phyloP scores from a whole-genome alignment of 2,329 filamentous ascomycete species.

The Cryphonectria radicalis region DNA sequence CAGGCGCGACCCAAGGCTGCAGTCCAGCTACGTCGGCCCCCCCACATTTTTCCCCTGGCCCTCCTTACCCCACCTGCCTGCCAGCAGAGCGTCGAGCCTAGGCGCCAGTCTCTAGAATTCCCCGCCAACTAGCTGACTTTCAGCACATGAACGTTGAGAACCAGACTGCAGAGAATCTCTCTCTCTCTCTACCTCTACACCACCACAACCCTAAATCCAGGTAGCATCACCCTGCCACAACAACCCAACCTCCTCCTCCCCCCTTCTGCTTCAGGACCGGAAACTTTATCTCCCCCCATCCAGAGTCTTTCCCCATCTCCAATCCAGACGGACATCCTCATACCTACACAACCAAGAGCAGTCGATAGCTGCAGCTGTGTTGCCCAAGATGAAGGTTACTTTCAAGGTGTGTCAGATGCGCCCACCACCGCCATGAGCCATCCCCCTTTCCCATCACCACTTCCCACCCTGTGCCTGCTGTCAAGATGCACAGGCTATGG shows the following conservation, averaged over 20 bases:
- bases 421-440: not conserved
- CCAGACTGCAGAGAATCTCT: not conserved
- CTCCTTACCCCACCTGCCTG: slow-evolving; percentile 13
- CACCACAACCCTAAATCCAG: not conserved
- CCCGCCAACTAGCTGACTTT: slow-evolving; percentile 4
- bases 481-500: slow-evolving; percentile 12
- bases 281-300: not conserved
- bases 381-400: slow-evolving; percentile 69
- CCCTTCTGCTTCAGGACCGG: not conserved
- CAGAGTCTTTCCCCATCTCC: slow-evolving; percentile 13
- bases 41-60: not conserved
- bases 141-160: not conserved
- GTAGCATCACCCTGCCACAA: not conserved
- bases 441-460: not conserved
- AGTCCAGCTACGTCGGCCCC: slow-evolving; percentile 11
- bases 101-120: slow-evolving; percentile 1
- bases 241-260: not conserved
- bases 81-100: not conserved
- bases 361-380: slow-evolving; percentile 40
- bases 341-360: slow-evolving; percentile 28
- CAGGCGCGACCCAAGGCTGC: slow-evolving; percentile 13
- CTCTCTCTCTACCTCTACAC: not conserved
- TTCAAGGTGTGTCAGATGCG: slow-evolving; percentile 57
- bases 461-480: not conserved
- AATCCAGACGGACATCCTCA: not conserved